Percentiles rank a stretch among this genome's conserved stretches.
Evolutionary conservation across 1,284 basidiomycete species (phyloP).

Genomic region (Puccinia hordei): DNA sequence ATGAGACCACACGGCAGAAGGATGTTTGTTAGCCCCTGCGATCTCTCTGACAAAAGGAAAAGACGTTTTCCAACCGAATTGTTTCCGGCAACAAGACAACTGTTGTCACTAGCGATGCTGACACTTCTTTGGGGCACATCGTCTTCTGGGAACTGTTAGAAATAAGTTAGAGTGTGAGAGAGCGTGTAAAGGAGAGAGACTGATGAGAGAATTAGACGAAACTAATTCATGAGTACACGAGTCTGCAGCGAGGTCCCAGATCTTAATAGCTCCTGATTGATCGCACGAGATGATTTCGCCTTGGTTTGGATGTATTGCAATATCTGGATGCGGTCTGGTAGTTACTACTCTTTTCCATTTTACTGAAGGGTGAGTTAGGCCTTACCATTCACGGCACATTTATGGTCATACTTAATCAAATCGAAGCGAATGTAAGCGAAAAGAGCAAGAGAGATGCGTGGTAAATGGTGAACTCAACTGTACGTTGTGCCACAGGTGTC

Average conservation of each 20-base stretch:
- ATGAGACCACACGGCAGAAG: too few relatives aligned
- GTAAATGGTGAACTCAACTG: slow-evolving; percentile 24
- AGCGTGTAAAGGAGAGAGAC: slow-evolving; percentile 52
- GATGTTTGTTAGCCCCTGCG: too few relatives aligned
- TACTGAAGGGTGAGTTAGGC: not conserved
- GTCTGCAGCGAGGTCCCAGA: slow-evolving; percentile 97
- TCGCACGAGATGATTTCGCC: slow-evolving; percentile 98
- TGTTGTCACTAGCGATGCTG: slow-evolving; percentile 90
- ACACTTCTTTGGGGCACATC: slow-evolving; percentile 95
- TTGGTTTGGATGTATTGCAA: slow-evolving; percentile 97
- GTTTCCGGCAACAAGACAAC: slow-evolving; percentile 93
- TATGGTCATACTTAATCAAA: slow-evolving; percentile 63
- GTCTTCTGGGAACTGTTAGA: slow-evolving; percentile 79
- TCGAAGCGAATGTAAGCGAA: slow-evolving; percentile 15
- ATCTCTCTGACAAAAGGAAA: not conserved
- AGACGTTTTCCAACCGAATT: slow-evolving; percentile 70
- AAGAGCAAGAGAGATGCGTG: not conserved
- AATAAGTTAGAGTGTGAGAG: not conserved
- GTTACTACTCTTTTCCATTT: too few relatives aligned
- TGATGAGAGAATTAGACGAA: slow-evolving; percentile 56
- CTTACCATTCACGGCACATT: slow-evolving; percentile 70
- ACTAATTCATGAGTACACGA: slow-evolving; percentile 96
- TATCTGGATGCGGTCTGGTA: too few relatives aligned
- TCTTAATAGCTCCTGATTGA: slow-evolving; percentile 97
- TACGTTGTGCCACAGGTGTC: slow-evolving; percentile 44